These are phyloP conservation scores for Groenewaldozyma auringiensis DNA, from an alignment of 1,139 yeast species.

Conservation along the genomic window DNA sequence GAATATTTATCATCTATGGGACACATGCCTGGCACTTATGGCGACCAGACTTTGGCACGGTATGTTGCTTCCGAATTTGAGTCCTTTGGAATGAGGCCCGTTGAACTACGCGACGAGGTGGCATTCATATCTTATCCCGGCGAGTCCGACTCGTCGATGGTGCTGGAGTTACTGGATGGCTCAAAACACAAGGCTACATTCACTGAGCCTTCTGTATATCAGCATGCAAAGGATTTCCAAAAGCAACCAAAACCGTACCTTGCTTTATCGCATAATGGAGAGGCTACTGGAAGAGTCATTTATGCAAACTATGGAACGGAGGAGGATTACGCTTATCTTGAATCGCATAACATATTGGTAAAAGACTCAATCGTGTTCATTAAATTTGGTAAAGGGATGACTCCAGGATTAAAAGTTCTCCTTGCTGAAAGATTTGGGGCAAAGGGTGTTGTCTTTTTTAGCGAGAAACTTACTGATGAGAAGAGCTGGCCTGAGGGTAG, in stretches of 20 bases:
- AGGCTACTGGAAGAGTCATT: constrained; percentile 43
- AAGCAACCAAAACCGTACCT: constrained; percentile 44
- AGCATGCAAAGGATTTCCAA: constrained; percentile 18
- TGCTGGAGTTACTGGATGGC: constrained; percentile 18
- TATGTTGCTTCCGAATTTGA: constrained; percentile 54
- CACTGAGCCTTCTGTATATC: constrained; percentile 23
- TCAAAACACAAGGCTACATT: constrained; percentile 25
- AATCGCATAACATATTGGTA: constrained; percentile 32
- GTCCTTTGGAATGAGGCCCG: constrained; percentile 40
- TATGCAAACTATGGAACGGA: constrained; percentile 61
- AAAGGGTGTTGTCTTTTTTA: constrained; percentile 49
- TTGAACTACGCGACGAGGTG: constrained; percentile 39
- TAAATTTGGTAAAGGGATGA: constrained; percentile 46
- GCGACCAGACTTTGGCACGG: constrained; percentile 63
- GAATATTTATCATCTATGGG: constrained; percentile 79
- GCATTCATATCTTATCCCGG: constrained; percentile 57
- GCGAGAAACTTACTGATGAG: constrained; percentile 28
- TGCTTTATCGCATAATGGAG: constrained; percentile 59
- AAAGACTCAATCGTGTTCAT: constrained; percentile 49
- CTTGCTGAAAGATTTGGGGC: constrained; percentile 48
- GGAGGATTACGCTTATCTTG: constrained; percentile 47
- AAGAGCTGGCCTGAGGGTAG: constrained; percentile 31
- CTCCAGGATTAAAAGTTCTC: constrained; percentile 45
- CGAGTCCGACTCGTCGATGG: constrained; percentile 20
- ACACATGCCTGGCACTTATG: constrained; percentile 81